These are phyloP conservation scores for Nitzschia sp. DNA, from an alignment of 108 stramenopile species.

Conservation along the genomic window DNA sequence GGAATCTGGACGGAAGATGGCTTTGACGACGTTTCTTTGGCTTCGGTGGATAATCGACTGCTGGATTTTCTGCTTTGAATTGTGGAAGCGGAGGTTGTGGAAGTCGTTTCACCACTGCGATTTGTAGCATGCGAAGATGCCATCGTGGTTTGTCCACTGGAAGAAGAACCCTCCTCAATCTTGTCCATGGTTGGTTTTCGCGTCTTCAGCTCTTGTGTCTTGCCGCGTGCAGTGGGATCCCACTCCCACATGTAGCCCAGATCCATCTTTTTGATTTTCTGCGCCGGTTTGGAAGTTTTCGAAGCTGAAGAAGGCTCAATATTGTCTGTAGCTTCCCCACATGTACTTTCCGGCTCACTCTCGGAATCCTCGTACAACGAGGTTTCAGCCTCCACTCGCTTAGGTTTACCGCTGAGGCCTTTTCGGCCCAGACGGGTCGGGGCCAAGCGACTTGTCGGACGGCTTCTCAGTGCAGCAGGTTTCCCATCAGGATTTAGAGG, in stretches of 20 bases:
- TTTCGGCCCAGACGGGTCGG: slow-evolving; percentile 15
- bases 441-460: background rate
- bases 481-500: background rate
- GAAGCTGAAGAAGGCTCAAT: background rate
- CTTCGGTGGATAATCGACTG: background rate
- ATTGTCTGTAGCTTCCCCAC: background rate
- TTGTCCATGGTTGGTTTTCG: background rate
- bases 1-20: too few species aligned
- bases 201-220: slow-evolving; percentile 6
- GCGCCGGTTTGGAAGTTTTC: slow-evolving; percentile 16
- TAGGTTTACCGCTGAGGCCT: slow-evolving; percentile 36
- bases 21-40: background rate
- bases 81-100: background rate
- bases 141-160: background rate
- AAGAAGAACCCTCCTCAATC: background rate
- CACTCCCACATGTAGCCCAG: slow-evolving; percentile 88
- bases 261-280: slow-evolving; percentile 61
- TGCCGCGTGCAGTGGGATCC: slow-evolving; percentile 54
- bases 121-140: background rate
- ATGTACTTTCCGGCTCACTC: slow-evolving; percentile 20
- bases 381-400: slow-evolving; percentile 43
- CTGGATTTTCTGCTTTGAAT: background rate
- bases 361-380: slow-evolving; percentile 21
- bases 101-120: background rate
- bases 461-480: background rate